These are phyloP conservation scores for Verticillium alfalfae DNA, from an alignment of 2,329 filamentous ascomycete genomes.

Conservation along the genomic window DNA sequence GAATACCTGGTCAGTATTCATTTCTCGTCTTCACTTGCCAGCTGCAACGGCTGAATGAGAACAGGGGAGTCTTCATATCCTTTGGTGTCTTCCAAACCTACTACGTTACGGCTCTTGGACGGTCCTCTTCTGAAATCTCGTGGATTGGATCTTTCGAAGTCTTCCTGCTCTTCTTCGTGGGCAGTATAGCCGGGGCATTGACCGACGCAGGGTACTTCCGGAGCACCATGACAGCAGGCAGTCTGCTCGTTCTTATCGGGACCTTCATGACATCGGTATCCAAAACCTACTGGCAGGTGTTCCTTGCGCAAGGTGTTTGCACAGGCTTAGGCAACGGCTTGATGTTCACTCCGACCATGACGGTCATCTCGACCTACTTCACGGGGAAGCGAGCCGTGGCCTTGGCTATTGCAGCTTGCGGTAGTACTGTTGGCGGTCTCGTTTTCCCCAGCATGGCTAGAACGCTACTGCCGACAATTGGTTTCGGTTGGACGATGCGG, in stretches of 20 bases:
- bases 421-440: constrained; percentile 33
- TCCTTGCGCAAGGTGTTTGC: constrained; percentile 32
- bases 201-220: constrained; percentile 36
- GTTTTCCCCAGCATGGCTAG: constrained; percentile 29
- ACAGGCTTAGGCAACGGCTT: constrained; percentile 29
- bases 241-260: constrained; percentile 29
- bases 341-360: constrained; percentile 27
- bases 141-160: constrained; percentile 39
- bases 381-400: constrained; percentile 20
- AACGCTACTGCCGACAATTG: constrained; percentile 39
- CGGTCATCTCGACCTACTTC: constrained; percentile 35
- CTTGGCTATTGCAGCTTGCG: constrained; percentile 24
- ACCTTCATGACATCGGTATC: constrained; percentile 40
- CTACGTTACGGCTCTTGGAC: constrained; percentile 22
- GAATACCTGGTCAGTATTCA: background rate
- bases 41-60: background rate
- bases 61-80: constrained; percentile 4
- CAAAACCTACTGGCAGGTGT: constrained; percentile 34
- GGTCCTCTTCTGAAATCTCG: constrained; percentile 32
- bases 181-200: constrained; percentile 31
- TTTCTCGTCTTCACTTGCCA: background rate
- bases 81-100: constrained; percentile 41
- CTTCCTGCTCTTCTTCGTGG: constrained; percentile 32
- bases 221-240: constrained; percentile 25
- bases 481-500: constrained; percentile 48